Percentiles rank a stretch among this genome's conserved stretches.
phyloP scores from a whole-genome alignment of 2,329 filamentous ascomycete species.

The Eutypella sp. region DNA sequence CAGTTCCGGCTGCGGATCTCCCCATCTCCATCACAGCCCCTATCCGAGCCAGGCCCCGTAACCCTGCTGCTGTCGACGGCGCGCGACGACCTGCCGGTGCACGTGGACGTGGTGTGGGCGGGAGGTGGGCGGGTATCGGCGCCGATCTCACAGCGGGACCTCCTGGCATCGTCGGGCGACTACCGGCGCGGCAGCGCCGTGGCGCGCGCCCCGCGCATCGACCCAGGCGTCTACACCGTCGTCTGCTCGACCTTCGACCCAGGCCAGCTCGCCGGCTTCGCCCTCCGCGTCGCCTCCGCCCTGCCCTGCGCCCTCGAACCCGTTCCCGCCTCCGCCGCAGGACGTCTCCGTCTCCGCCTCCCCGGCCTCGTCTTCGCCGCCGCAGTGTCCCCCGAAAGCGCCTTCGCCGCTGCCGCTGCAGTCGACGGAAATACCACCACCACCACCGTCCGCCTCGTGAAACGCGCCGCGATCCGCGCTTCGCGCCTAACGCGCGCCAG shows the following conservation, averaged over 20 bases:
- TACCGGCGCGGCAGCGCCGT: slow-evolving; percentile 62
- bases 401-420: neutral
- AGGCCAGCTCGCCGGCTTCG: slow-evolving; percentile 70
- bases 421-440: slow-evolving; percentile 35
- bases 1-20: slow-evolving; percentile 67
- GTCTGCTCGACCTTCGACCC: slow-evolving; percentile 88
- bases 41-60: slow-evolving; percentile 46
- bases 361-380: slow-evolving; percentile 43
- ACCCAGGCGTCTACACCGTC: slow-evolving; percentile 75
- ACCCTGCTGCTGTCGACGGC: slow-evolving; percentile 69
- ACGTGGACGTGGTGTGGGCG: slow-evolving; percentile 80
- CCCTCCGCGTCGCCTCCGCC: slow-evolving; percentile 66
- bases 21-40: slow-evolving; percentile 15
- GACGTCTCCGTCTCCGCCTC: slow-evolving; percentile 60
- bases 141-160: slow-evolving; percentile 65
- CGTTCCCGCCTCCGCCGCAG: slow-evolving; percentile 70
- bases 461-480: slow-evolving; percentile 35
- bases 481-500: slow-evolving; percentile 56
- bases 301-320: slow-evolving; percentile 49
- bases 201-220: slow-evolving; percentile 58
- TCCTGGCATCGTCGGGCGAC: slow-evolving; percentile 79
- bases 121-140: slow-evolving; percentile 65
- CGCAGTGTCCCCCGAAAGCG: slow-evolving; percentile 10
- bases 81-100: slow-evolving; percentile 65
- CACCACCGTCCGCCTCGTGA: slow-evolving; percentile 27